Conservation (phyloP, 192 early-diverging fungal genomes). For the Jimgerdemannia flammicorona region DNA sequence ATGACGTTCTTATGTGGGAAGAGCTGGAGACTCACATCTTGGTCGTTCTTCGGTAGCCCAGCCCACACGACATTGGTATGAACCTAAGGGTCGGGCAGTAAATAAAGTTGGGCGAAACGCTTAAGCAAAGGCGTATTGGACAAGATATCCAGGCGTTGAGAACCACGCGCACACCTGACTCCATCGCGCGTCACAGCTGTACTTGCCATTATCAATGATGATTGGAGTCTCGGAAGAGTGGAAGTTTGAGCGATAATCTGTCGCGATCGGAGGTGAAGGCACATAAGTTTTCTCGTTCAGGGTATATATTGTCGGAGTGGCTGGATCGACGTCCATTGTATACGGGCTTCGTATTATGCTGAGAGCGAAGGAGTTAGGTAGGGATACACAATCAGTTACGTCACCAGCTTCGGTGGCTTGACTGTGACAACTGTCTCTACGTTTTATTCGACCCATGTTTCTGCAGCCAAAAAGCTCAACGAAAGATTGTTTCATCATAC, state of each 20-base stretch:
- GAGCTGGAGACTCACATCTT: conserved; percentile 37
- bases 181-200: too few species aligned
- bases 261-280: conserved; percentile 5
- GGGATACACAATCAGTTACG: neutral
- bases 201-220: conserved; percentile 67
- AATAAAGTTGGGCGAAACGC: too few species aligned
- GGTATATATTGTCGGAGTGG: conserved; percentile 10
- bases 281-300: conserved; percentile 31
- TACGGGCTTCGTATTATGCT: too few species aligned
- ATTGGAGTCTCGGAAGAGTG: conserved; percentile 42
- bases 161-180: neutral
- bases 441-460: conserved; percentile 1
- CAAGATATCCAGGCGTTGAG: neutral
- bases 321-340: neutral
- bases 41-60: conserved; percentile 68
- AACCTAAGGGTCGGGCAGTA: conserved; percentile 34
- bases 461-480: neutral
- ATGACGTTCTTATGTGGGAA: neutral
- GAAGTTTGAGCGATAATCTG: conserved; percentile 48
- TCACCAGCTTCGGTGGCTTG: neutral
- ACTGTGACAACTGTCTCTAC: conserved; percentile 73
- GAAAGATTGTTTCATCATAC: neutral
- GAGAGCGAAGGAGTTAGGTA: too few species aligned
- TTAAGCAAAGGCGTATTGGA: too few species aligned
- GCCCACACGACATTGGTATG: conserved; percentile 75